Evolutionary conservation across 768 basidiomycete genomes (phyloP), one percentile per base, ranked within the genome.

Genomic region (Pisolithus orientalis): DNA sequence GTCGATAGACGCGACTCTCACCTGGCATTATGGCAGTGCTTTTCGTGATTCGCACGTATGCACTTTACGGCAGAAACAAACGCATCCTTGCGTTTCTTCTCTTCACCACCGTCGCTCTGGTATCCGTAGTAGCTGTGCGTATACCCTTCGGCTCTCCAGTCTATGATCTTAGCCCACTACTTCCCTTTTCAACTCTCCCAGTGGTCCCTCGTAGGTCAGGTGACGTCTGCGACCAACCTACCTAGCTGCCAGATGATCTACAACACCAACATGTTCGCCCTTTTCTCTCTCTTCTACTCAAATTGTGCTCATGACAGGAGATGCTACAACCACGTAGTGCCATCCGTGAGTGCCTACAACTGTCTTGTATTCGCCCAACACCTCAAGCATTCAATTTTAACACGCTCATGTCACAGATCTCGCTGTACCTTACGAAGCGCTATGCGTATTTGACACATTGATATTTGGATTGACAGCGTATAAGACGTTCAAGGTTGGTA

Each of bases 31-130:
- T 51, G 34, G 8, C 6, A 79, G 76, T 69, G 52, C 70, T 75
- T 29, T 67, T 80, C 28, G 71, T 72, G 11, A 61, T 78, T 39
- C 75, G 80, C 39, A 75, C 75, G 47, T 76, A 73, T 52, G 80
- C 81, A 4, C 61, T 83, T 11, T 82, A 79, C 51, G 64, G 68
- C 11, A 61, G 74, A 34, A 73, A 72, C 17, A 54, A 66, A 42
- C 65, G 68, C 17, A 59, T 80, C 34, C 53, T 75, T n/a, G 51
- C 57, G 5, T 66, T 61, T 29, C 61, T 80, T 61, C 16, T 75
- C 1, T 59, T 61, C 6, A 63, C 66, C 28, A 72, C 64, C 3
- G 48, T 59, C 0, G 48, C 69, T 1, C 54, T 80, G 31, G 51
- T 58, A 1, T 62, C 55, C 1, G 50, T 76, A 5, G 54, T 70